phyloP scores from a whole-genome alignment of 176 grass and related monocot species.

The Cocos nucifera region DNA sequence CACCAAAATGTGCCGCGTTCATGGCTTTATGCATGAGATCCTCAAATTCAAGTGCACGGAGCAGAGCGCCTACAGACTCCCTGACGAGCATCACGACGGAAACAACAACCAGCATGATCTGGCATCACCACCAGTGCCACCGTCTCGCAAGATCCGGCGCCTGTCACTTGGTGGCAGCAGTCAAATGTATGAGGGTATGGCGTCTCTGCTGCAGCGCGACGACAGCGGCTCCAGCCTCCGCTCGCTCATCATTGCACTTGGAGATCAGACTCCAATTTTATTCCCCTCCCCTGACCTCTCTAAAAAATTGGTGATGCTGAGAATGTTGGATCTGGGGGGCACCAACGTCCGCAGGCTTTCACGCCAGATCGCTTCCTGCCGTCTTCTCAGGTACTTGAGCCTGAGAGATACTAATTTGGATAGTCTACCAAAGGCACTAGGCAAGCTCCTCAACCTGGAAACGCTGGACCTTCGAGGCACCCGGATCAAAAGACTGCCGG shows the following conservation, averaged over 20 bases:
- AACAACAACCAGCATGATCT: no score
- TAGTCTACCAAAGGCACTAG: conserved; percentile 13
- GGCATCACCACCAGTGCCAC: no score
- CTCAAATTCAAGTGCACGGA: conserved; percentile 17
- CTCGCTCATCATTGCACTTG: no score
- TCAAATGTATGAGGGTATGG: no score
- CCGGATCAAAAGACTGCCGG: conserved; percentile 11
- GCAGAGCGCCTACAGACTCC: conserved; percentile 21
- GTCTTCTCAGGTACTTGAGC: conserved; percentile 19
- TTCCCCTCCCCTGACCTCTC: no score
- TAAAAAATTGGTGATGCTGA: not conserved
- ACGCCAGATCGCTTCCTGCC: no score
- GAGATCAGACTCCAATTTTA: no score
- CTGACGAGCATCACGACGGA: not conserved
- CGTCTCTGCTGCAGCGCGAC: no score
- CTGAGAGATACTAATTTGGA: conserved; percentile 22
- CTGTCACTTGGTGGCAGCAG: no score
- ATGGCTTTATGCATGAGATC: conserved; percentile 38
- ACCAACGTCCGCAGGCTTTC: conserved; percentile 1
- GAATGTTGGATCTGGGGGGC: conserved; percentile 21
- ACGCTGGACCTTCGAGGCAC: conserved; percentile 34
- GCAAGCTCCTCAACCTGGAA: conserved; percentile 20
- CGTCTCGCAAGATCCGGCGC: no score
- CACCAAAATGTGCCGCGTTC: conserved; percentile 2
- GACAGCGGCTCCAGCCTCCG: no score